Evolutionary conservation across 306 rosid genomes (phyloP), one percentile per base, ranked within the genome.

Genomic region (Vigna mungo): DNA sequence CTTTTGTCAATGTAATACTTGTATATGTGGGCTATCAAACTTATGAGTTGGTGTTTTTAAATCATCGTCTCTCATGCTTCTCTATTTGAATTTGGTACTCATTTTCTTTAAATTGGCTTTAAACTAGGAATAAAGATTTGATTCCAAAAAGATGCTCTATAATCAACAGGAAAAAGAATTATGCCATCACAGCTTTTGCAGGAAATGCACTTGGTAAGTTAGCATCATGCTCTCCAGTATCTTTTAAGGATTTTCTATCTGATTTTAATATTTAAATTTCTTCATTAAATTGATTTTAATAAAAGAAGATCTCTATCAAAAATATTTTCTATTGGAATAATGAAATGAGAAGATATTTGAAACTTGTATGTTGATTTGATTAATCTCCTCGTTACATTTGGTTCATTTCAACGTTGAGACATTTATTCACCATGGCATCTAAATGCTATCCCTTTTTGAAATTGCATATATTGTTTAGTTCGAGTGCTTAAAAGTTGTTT

Each of bases 91-190:
- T 21, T 64, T 34, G 34, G n/a, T 60, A 47, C 32, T 77, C 16
- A 49, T 9, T 48, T 18, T 55, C 14, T 27, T 62, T 71, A 43
- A 48, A 6, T 37, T 77, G 76, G 18, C 39, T 73, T 55, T 53
- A 37, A 6, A 67, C 39, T 51, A 86, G 89, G 89, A 51, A 34
- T 63, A 83, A 27, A 80, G 53, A 68, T 77, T 63, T 73, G 69
- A 68, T 30, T 54, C 61, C 44, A 6, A 16, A 62, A 76, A 76
- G 83, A 66, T 37, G 51, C 17, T 8, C 37, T 47, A 10, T 74
- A 46, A 49, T 62, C 78, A 1, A 9, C 72, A 48, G 32, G 71
- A 62, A 46, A 55, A 80, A 69, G 61, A 76, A 16, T 32, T 46
- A 20, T 36, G 76, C 30, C 56, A 39, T 70, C 67, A 55, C n/a